Evolutionary conservation across 1,139 yeast species (phyloP).

Genomic region (Yamadazyma sp.): DNA sequence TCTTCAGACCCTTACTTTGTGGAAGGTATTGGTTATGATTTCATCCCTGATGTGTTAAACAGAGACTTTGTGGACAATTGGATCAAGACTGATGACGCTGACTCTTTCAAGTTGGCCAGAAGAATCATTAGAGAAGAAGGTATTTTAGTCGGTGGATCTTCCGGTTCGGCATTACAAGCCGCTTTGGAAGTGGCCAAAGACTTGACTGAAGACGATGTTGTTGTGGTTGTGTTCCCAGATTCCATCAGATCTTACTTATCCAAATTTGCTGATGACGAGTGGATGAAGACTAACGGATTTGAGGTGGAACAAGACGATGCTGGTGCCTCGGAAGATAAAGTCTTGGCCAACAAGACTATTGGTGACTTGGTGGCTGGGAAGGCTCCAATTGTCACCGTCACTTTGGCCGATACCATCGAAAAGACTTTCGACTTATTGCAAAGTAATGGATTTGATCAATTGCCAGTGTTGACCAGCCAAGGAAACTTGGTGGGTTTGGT

Average conservation of each 20-base stretch:
- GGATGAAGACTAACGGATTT: slow-evolving; percentile 83
- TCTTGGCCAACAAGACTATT: slow-evolving; percentile 50
- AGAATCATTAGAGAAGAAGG: slow-evolving; percentile 86
- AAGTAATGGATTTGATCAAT: slow-evolving; percentile 80
- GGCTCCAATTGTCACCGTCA: slow-evolving; percentile 80
- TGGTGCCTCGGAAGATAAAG: slow-evolving; percentile 52
- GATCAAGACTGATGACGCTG: slow-evolving; percentile 86
- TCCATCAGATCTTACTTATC: slow-evolving; percentile 84
- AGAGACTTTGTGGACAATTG: slow-evolving; percentile 70
- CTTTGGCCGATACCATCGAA: slow-evolving; percentile 59
- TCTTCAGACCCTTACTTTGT: slow-evolving; percentile 68
- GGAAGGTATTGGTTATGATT: slow-evolving; percentile 92
- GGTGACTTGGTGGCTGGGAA: slow-evolving; percentile 62
- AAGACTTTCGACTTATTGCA: slow-evolving; percentile 72
- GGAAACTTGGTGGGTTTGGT: slow-evolving; percentile 76
- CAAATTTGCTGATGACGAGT: slow-evolving; percentile 87
- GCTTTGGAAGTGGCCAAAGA: slow-evolving; percentile 70
- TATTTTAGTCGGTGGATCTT: slow-evolving; percentile 83
- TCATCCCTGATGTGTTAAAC: slow-evolving; percentile 78
- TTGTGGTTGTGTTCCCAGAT: slow-evolving; percentile 86
- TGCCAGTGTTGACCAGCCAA: slow-evolving; percentile 64
- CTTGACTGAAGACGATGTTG: slow-evolving; percentile 69
- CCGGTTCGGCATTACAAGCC: slow-evolving; percentile 84
- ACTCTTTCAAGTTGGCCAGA: slow-evolving; percentile 78
- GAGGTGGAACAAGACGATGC: slow-evolving; percentile 45